Conservation (phyloP, 208 protist genomes). For the Trichomonas tenax region DNA sequence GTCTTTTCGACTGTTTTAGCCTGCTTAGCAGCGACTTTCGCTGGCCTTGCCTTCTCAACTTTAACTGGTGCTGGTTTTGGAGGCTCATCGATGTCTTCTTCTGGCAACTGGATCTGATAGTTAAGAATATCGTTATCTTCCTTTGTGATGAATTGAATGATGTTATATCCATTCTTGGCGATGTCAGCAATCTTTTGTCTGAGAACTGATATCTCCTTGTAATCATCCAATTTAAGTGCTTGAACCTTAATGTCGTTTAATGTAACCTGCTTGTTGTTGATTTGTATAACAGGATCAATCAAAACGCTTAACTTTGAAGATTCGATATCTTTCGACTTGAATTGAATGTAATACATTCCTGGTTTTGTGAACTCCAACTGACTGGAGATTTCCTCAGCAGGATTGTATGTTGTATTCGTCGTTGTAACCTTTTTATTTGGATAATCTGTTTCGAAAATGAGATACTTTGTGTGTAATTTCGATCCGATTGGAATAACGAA, state of each 20-base stretch:
- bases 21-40: too few species aligned
- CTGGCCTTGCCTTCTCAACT: too few species aligned
- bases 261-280: not conserved
- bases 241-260: not conserved
- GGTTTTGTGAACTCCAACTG: not conserved
- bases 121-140: not conserved
- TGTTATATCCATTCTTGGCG: not conserved
- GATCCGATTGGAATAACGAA: not conserved
- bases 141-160: not conserved
- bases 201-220: not conserved
- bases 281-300: not conserved
- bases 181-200: not conserved
- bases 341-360: not conserved
- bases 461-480: not conserved
- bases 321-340: not conserved
- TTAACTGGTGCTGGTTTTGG: too few species aligned
- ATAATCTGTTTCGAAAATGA: not conserved
- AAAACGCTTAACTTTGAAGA: not conserved
- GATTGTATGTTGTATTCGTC: not conserved
- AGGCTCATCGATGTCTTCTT: too few species aligned
- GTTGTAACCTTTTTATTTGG: not conserved
- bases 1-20: too few species aligned
- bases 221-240: not conserved
- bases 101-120: not conserved
- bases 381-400: not conserved